phyloP scores from a whole-genome alignment of 257 asterid genomes.

The Salvia splendens region DNA sequence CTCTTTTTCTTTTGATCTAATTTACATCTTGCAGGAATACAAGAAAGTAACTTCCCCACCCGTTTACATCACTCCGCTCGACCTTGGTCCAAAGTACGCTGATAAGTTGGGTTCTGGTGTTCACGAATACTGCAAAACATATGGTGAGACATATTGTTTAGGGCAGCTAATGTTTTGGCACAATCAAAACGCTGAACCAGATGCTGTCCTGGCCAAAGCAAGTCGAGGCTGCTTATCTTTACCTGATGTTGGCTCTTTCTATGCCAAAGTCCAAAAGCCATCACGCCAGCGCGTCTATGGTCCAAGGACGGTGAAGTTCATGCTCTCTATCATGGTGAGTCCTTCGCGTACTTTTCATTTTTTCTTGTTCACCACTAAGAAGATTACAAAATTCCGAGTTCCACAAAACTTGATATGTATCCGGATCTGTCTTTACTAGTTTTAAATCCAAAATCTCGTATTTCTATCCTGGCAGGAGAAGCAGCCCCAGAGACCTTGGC shows the following conservation, averaged over 20 bases:
- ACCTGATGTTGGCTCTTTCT: slow-evolving; percentile 92
- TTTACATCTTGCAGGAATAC: slow-evolving; percentile 66
- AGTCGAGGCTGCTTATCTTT: slow-evolving; percentile 94
- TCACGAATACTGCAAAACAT: slow-evolving; percentile 89
- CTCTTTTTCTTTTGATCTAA: slow-evolving; percentile 21
- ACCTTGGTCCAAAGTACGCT: slow-evolving; percentile 87
- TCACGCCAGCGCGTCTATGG: slow-evolving; percentile 96
- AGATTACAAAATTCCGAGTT: too few relatives aligned
- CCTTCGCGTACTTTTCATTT: background rate
- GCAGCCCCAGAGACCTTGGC: slow-evolving; percentile 93
- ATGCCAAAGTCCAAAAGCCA: slow-evolving; percentile 87
- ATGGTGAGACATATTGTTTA: slow-evolving; percentile 81
- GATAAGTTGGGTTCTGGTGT: slow-evolving; percentile 79
- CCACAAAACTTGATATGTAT: too few relatives aligned
- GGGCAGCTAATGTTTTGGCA: slow-evolving; percentile 95
- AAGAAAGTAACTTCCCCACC: slow-evolving; percentile 84
- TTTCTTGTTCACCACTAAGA: too few relatives aligned
- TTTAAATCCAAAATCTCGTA: background rate
- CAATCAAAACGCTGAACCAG: slow-evolving; percentile 87
- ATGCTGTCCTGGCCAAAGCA: slow-evolving; percentile 62
- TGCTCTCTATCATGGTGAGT: slow-evolving; percentile 88
- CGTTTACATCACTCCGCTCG: slow-evolving; percentile 87
- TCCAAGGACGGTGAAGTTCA: slow-evolving; percentile 79
- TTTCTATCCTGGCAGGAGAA: slow-evolving; percentile 59
- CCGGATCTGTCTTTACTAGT: too few relatives aligned